These are phyloP conservation scores for Wickerhamiella azymoides DNA, from an alignment of 805 yeast species.

Conservation along the genomic window DNA sequence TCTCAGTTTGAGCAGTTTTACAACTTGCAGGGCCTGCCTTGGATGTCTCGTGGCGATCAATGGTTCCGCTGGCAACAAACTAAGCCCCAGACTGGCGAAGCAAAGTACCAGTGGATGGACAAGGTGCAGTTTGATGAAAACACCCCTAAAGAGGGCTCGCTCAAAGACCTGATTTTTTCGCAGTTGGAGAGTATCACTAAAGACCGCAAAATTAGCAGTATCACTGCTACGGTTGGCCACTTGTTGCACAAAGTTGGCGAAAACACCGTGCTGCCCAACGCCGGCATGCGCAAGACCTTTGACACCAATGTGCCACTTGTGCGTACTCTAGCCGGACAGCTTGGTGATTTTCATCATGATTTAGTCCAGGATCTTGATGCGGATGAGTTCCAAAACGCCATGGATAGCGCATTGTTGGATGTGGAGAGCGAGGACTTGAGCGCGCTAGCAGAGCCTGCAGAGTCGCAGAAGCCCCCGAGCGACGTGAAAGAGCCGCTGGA, in stretches of 20 bases:
- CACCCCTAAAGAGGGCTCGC: background rate
- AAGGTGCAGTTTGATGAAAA: background rate
- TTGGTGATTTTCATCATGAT: constrained; percentile 17
- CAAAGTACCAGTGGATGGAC: background rate
- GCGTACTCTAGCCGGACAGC: constrained; percentile 15
- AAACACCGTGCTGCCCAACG: constrained; percentile 9
- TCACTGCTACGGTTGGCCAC: constrained; percentile 24
- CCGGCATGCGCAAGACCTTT: constrained; percentile 16
- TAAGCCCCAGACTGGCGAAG: background rate
- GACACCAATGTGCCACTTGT: constrained; percentile 21
- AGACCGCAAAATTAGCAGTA: constrained; percentile 2
- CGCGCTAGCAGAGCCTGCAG: background rate
- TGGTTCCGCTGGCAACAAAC: constrained; percentile 20
- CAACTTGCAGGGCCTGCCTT: constrained; percentile 19
- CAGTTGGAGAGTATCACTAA: background rate
- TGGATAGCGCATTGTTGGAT: background rate
- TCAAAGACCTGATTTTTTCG: background rate
- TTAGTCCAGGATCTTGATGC: constrained; percentile 12
- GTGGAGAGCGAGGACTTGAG: background rate
- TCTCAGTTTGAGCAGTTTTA: constrained; percentile 11
- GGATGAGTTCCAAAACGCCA: background rate
- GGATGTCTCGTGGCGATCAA: constrained; percentile 19
- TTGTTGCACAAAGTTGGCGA: constrained; percentile 17
- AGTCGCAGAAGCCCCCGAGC: background rate
- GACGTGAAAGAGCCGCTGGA: constrained; percentile 7